Conservation (phyloP, 179 eudicot species). For the Amaranthus tricolor region DNA sequence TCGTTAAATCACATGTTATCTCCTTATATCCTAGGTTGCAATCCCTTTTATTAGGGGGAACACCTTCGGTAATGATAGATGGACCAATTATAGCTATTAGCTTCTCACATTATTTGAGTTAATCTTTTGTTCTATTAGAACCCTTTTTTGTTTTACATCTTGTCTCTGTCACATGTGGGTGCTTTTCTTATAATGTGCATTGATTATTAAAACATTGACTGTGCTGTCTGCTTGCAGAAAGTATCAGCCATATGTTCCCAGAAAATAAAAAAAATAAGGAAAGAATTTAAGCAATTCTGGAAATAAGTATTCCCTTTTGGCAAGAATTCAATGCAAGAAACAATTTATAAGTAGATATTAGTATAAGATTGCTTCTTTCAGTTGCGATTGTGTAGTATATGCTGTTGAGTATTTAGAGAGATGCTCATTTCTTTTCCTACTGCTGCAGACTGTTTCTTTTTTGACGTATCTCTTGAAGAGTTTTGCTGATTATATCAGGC, state of each 20-base stretch:
- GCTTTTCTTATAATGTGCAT: too few species aligned
- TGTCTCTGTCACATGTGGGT: too few species aligned
- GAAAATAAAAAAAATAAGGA: background rate
- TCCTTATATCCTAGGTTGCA: background rate
- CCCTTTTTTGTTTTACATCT: too few species aligned
- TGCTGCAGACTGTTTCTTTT: constrained; percentile 93
- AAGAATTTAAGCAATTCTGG: background rate
- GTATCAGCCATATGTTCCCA: background rate
- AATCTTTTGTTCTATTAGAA: too few species aligned
- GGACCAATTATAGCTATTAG: too few species aligned
- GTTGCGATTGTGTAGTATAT: background rate
- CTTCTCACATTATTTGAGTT: too few species aligned
- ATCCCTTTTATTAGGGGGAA: background rate
- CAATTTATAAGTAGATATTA: background rate
- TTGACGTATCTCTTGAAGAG: constrained; percentile 93
- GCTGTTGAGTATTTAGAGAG: background rate
- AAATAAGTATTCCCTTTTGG: background rate
- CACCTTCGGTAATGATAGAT: too few species aligned
- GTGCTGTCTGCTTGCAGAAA: too few species aligned
- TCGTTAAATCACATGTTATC: too few species aligned
- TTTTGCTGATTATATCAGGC: constrained; percentile 85
- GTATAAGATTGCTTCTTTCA: background rate
- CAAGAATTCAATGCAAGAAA: background rate
- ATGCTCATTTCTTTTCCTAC: constrained; percentile 16
- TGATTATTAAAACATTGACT: too few species aligned